Evolutionary conservation across 768 basidiomycete genomes (phyloP).

Genomic region (Mycena rebaudengoi): DNA sequence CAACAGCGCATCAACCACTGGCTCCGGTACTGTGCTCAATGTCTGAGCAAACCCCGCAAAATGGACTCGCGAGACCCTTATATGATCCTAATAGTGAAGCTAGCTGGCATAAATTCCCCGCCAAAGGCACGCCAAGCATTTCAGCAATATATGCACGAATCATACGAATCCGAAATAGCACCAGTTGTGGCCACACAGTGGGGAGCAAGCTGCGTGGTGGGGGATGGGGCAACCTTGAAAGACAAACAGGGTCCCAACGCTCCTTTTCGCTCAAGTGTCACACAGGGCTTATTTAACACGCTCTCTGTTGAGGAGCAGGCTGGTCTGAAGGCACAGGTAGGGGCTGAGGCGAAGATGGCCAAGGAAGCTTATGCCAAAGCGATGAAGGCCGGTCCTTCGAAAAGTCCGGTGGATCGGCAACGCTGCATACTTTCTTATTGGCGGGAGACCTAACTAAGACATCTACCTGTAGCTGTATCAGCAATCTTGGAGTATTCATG

Average conservation of each 20-base stretch:
- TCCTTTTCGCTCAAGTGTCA: not conserved
- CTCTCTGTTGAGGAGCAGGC: not conserved
- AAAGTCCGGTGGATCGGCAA: not conserved
- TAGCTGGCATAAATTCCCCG: not conserved
- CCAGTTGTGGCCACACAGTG: not conserved
- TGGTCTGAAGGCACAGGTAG: not conserved
- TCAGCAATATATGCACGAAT: constrained; percentile 12
- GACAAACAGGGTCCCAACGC: not conserved
- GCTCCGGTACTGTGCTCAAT: not conserved
- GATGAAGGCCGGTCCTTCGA: not conserved
- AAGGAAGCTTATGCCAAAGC: not conserved
- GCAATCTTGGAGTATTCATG: not conserved
- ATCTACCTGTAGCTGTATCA: not conserved
- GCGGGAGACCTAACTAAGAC: not conserved
- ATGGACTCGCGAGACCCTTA: not conserved
- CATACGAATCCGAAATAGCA: not conserved
- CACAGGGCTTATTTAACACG: not conserved
- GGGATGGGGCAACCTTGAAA: not conserved
- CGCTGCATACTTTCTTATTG: not conserved
- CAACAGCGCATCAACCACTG: not conserved
- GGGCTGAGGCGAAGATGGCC: not conserved
- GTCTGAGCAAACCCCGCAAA: not conserved
- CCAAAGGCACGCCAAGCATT: constrained; percentile 5
- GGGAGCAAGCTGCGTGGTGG: not conserved
- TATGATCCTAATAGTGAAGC: not conserved